A percentile compares a stretch with the other conserved stretches of the same genome.
Conservation (phyloP, 495 filamentous ascomycete genomes). For the Acidomyces sp. region DNA sequence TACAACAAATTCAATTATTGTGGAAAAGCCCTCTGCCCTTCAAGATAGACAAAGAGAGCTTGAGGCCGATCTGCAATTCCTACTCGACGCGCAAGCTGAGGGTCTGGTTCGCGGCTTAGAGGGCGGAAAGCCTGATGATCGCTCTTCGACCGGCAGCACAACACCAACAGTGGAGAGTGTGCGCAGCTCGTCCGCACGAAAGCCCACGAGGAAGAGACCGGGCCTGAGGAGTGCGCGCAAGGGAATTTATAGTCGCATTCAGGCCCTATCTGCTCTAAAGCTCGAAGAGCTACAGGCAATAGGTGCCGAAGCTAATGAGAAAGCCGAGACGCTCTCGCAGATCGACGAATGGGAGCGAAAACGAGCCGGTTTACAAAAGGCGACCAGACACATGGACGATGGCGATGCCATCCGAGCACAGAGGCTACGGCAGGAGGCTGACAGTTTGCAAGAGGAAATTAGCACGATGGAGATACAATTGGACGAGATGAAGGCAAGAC, state of each 20-base stretch:
- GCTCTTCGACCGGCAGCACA: constrained; percentile 36
- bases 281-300: constrained; percentile 55
- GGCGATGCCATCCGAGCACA: constrained; percentile 23
- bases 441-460: constrained; percentile 29
- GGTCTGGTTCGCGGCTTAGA: constrained; percentile 49
- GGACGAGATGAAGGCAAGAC: constrained; percentile 50
- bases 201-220: constrained; percentile 37
- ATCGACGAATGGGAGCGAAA: constrained; percentile 49
- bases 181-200: constrained; percentile 20
- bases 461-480: constrained; percentile 52
- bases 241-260: constrained; percentile 58
- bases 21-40: constrained; percentile 29
- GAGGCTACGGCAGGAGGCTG: constrained; percentile 28
- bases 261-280: constrained; percentile 57
- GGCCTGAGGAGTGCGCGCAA: constrained; percentile 54
- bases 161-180: constrained; percentile 34
- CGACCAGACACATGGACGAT: constrained; percentile 40
- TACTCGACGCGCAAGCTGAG: constrained; percentile 76
- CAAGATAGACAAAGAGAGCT: constrained; percentile 47
- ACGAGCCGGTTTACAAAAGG: constrained; percentile 33
- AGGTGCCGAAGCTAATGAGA: constrained; percentile 39
- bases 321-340: constrained; percentile 45
- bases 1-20: constrained; percentile 9
- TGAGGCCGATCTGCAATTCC: constrained; percentile 59
- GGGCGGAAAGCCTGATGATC: constrained; percentile 25